These are phyloP conservation scores for Penicillium turbatum DNA, from an alignment of 495 filamentous ascomycete genomes.

Conservation along the genomic window DNA sequence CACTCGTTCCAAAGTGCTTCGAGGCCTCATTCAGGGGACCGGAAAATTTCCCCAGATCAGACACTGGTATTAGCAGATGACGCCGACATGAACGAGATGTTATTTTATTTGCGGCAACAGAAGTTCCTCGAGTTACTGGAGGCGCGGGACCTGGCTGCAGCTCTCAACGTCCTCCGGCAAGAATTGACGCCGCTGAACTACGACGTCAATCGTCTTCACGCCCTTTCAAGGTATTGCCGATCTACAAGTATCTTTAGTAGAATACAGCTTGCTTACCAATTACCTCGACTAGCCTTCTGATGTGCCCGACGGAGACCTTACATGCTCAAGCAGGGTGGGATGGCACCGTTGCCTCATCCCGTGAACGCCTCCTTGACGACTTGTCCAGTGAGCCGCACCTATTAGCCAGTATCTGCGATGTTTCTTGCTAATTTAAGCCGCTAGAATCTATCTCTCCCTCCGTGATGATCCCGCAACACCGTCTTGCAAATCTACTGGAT, in stretches of 20 bases:
- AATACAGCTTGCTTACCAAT: constrained; percentile 3
- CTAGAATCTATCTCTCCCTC: constrained; percentile 87
- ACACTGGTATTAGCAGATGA: constrained; percentile 50
- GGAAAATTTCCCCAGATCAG: constrained; percentile 27
- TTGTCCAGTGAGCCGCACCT: constrained; percentile 65
- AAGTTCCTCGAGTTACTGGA: constrained; percentile 94
- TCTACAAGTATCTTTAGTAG: not conserved
- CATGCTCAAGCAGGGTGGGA: constrained; percentile 84
- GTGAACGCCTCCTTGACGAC: constrained; percentile 69
- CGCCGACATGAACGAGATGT: constrained; percentile 57
- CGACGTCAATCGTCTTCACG: constrained; percentile 70
- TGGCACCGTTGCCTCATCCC: constrained; percentile 73
- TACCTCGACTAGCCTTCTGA: constrained; percentile 59
- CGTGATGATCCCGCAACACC: constrained; percentile 96
- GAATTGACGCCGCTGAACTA: constrained; percentile 87
- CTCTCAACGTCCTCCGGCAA: constrained; percentile 73
- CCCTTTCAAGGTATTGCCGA: constrained; percentile 66
- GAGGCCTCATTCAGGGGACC: constrained; percentile 9
- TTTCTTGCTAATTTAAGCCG: constrained; percentile 9
- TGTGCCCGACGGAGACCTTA: constrained; percentile 80
- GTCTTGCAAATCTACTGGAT: constrained; percentile 77
- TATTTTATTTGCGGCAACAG: constrained; percentile 83
- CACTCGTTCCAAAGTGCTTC: constrained; percentile 39
- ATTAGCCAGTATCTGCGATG: not conserved
- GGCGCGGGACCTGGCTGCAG: constrained; percentile 62